Percentiles rank a stretch among this genome's conserved stretches.
Evolutionary conservation across 495 filamentous ascomycete genomes (phyloP).

Genomic region (Neurospora sp.): DNA sequence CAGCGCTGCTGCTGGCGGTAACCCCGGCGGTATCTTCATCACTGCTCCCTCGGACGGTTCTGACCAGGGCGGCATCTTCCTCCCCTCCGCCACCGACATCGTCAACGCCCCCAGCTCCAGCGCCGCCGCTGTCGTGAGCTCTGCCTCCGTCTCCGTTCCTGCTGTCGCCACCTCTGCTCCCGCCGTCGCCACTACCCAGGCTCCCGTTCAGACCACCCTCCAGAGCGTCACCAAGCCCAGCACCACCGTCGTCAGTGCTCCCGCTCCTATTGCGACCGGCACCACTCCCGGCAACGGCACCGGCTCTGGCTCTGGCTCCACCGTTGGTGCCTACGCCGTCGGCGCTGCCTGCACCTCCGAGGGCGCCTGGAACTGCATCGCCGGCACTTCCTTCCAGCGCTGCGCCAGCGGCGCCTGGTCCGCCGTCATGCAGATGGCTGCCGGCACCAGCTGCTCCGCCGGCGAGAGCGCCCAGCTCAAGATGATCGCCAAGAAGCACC

Average conservation of each 20-base stretch:
- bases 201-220: conserved; percentile 7
- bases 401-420: conserved; percentile 58
- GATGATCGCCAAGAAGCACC: conserved; percentile 9
- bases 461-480: conserved; percentile 39
- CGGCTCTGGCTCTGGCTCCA: conserved; percentile 9
- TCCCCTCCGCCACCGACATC: conserved; percentile 10
- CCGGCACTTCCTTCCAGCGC: conserved; percentile 50
- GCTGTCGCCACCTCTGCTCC: background rate
- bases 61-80: background rate
- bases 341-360: conserved; percentile 40
- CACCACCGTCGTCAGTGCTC: conserved; percentile 10
- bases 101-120: conserved; percentile 6
- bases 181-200: background rate
- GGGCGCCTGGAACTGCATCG: conserved; percentile 56
- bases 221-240: conserved; percentile 11
- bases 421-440: conserved; percentile 38
- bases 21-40: conserved; percentile 19
- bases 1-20: conserved; percentile 2
- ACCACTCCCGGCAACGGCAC: conserved; percentile 4
- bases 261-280: conserved; percentile 9
- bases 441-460: conserved; percentile 48
- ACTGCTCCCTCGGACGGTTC: conserved; percentile 7
- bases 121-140: background rate
- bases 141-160: conserved; percentile 2
- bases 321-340: conserved; percentile 20